A percentile compares a stretch with the other conserved stretches of the same genome.
Conservation (phyloP, 2,329 filamentous ascomycete species). For the Aspergillus phoenicis region DNA sequence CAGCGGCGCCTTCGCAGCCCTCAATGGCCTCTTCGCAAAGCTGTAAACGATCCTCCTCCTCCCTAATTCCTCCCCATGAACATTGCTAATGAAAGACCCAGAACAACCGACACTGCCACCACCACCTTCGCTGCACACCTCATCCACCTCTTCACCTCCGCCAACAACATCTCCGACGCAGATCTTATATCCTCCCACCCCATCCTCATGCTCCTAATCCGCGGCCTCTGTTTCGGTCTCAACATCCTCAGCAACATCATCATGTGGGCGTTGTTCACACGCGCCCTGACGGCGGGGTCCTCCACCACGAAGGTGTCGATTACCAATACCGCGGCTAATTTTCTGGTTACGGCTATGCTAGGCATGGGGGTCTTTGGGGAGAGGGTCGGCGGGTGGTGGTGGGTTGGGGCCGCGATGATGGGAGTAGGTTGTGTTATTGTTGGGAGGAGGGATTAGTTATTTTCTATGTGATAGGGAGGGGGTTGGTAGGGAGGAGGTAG, state of each 20-base stretch:
- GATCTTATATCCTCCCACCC: not conserved
- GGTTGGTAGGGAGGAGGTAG: conserved; percentile 65
- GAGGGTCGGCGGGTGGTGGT: conserved; percentile 60
- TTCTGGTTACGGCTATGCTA: conserved; percentile 62
- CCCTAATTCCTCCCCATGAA: too few relatives aligned
- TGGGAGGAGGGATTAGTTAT: conserved; percentile 54
- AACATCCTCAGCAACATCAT: conserved; percentile 65
- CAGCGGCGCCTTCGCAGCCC: conserved; percentile 64
- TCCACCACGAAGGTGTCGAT: conserved; percentile 65
- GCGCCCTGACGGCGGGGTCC: conserved; percentile 60
- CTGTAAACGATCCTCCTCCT: conserved; percentile 45
- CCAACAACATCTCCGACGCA: not conserved
- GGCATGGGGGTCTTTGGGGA: conserved; percentile 62
- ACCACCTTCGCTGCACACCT: conserved; percentile 52
- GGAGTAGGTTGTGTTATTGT: conserved; percentile 66
- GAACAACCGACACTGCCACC: conserved; percentile 64
- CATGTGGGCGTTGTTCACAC: conserved; percentile 68
- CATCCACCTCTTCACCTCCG: conserved; percentile 42
- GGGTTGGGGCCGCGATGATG: conserved; percentile 62
- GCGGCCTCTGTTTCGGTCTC: conserved; percentile 56
- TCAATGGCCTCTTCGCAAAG: conserved; percentile 69
- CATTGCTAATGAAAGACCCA: conserved; percentile 27
- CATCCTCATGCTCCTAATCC: not conserved
- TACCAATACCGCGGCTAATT: conserved; percentile 66
- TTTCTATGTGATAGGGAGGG: conserved; percentile 41